Percentiles rank a stretch among this genome's conserved stretches.
Conservation (phyloP, 139 green algal species). For the Chlamydomonas asymmetrica region DNA sequence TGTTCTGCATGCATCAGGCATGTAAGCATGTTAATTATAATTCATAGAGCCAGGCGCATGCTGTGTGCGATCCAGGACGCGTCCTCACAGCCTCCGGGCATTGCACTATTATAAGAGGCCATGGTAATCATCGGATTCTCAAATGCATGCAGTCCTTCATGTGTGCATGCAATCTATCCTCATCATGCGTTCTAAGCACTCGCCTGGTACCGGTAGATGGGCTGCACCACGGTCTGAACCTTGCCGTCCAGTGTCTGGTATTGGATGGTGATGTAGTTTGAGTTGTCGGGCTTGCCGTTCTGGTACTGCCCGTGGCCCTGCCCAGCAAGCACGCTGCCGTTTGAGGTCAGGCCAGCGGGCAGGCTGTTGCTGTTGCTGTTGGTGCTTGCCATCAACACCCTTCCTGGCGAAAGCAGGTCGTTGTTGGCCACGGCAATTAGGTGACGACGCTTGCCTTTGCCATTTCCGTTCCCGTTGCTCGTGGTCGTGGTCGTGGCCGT, state of each 20-base stretch:
- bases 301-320: constrained; percentile 21
- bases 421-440: no score
- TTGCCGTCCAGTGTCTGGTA: neutral
- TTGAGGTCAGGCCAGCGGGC: constrained; percentile 13
- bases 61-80: no score
- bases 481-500: no score
- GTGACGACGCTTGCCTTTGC: neutral
- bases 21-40: no score
- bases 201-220: constrained; percentile 31
- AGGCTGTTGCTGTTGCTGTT: neutral
- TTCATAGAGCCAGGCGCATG: no score
- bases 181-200: no score
- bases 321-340: constrained; percentile 10
- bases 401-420: neutral
- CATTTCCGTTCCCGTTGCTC: neutral
- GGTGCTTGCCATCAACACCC: neutral
- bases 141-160: no score
- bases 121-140: no score
- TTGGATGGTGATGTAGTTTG: neutral
- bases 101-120: no score
- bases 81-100: no score
- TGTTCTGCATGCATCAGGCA: no score
- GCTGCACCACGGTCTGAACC: neutral
- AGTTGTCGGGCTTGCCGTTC: constrained; percentile 7
- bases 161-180: no score